Percentiles rank a stretch among this genome's conserved stretches.
phyloP scores from a whole-genome alignment of 768 basidiomycete species.

The Suillus decipiens region DNA sequence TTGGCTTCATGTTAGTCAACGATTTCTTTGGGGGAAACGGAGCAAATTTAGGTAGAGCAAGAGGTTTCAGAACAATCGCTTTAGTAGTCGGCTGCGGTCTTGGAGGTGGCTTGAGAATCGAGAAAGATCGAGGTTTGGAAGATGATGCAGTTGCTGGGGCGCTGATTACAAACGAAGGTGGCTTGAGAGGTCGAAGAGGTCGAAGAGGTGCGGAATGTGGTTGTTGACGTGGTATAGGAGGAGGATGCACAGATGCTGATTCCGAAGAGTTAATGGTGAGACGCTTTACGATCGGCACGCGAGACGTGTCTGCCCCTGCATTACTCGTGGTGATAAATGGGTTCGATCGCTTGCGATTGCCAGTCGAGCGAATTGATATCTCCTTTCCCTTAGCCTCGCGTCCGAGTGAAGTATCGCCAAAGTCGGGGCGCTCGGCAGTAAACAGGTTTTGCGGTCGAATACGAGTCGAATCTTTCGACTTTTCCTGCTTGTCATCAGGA shows the following conservation, averaged over 20 bases:
- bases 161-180: constrained; percentile 14
- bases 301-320: background rate
- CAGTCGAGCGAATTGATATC: background rate
- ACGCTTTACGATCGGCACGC: background rate
- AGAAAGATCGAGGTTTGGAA: constrained; percentile 10
- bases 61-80: constrained; percentile 25
- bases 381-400: background rate
- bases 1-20: constrained; percentile 39
- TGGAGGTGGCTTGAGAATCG: constrained; percentile 31
- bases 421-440: background rate
- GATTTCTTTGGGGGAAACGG: constrained; percentile 31
- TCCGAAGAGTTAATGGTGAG: background rate
- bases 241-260: background rate
- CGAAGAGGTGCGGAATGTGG: constrained; percentile 6
- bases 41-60: constrained; percentile 32
- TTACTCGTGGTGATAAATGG: background rate
- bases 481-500: background rate
- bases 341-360: background rate
- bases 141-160: background rate
- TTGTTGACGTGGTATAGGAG: background rate
- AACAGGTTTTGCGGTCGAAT: constrained; percentile 26
- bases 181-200: constrained; percentile 14
- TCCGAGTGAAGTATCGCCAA: constrained; percentile 1
- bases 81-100: constrained; percentile 17
- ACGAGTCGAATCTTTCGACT: background rate